Base-by-base conservation (phyloP, 1,139 yeast species). In the Pichia sp. region DNA sequence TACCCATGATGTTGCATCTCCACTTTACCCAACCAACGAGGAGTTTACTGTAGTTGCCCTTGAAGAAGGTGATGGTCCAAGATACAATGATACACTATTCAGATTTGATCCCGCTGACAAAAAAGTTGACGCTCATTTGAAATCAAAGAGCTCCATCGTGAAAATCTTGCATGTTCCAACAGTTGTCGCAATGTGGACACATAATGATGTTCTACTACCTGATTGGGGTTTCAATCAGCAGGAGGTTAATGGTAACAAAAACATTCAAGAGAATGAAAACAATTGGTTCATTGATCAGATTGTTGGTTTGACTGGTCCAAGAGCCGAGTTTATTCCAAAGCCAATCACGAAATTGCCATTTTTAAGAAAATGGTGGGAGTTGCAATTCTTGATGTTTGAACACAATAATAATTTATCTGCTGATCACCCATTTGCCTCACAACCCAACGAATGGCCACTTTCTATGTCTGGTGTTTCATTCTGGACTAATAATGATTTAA, bases 1-100 rank as follows among this genome's bases (percentile, higher is more conserved):
- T 60, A 82, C 99, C 28, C 99, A 93, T 67, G 99, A 93, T 67
- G 99, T 93, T 50, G 99, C 99, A 1, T 91, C 98, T n/a, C 97
- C 98, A 30, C 75, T 82, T 57, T 86, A 72, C 65, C 85, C 96
- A 47, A 89, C 97, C 19, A 88, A 91, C 66, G 96, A 91, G 70
- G 98, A 91, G 70, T 83, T 91, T 64, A 87, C 95, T 3, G 80
- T 95, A 34, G 83, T 84, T 12, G 67, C 78, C 44, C 74, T 72
- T 30, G 95, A 87, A 46, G 70, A 67, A 10, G 86, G 85, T 4
- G 68, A 70, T 42, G 82, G 78, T n/a, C 72, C 70, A 3, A 74
- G 81, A 58, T 84, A 72, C 70, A 80, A 87, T 60, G 88, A 86
- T 63, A 89, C 97, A 0, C 70, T 90, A 60, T 93, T 93, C 73